Evolutionary conservation across 2,329 filamentous ascomycete genomes (phyloP), one percentile per base, ranked within the genome.

Genomic region (Penicillium digitatum): DNA sequence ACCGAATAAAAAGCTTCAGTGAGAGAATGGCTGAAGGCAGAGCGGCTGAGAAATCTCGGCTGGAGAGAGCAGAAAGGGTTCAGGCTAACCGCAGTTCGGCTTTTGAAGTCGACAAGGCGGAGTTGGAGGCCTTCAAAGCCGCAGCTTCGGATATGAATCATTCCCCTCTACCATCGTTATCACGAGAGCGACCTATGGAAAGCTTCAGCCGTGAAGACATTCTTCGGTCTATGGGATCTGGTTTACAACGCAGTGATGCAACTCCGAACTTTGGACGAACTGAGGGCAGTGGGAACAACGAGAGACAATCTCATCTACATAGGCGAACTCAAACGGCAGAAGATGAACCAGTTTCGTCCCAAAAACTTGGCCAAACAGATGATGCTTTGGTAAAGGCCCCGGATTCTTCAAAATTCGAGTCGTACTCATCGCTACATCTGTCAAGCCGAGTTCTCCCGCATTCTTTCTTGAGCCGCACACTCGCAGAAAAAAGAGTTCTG

Each of bases 381-480:
- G 55, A 53, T 12, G 37, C 27, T 14, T 6, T 56, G n/a, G 56
- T 57, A 29, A 72, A 64, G 54, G 48, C 61, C 29, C 74, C 78
- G 1, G 82, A 85, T 56, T 72, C 81, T 1, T 81, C 87, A 1
- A 82, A 83, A 43, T 95, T 94, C 65, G 94, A 99, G 65, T 83
- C 89, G 2, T 96, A 92, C 71, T 96, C 94, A 6, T 84, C 86
- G 29, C 79, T 92, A 35, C 91, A 96, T 69, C 81, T 99, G 14
- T 89, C 88, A 5, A 90, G 86, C 59, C 85, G 94, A 31, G 87
- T 90, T 35, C 82, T 97, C 43, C 88, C 91, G 2, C 92, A 97
- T 71, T 82, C 83, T 22, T 86, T 88, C 18, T 79, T 99, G 22
- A 85, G 88, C 2, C 86, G 92, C 24, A 89, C 89, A 3, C 79